Percentiles rank a stretch among this genome's conserved stretches.
phyloP scores from a whole-genome alignment of 2,329 filamentous ascomycete genomes.

The Epichloe glyceriae region DNA sequence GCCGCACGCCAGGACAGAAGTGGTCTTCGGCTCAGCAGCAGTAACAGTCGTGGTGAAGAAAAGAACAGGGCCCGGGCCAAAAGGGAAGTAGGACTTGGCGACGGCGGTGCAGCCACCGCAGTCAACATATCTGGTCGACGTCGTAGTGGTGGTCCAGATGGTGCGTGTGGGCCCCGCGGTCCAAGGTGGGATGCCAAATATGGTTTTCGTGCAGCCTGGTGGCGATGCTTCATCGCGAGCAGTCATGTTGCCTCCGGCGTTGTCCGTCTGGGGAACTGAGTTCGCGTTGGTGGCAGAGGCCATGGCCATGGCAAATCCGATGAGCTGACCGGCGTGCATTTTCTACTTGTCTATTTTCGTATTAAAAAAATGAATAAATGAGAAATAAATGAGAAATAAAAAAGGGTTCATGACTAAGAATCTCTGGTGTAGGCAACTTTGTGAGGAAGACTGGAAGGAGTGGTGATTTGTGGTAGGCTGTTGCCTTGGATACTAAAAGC shows the following conservation, averaged over 20 bases:
- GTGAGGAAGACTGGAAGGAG: too few species aligned
- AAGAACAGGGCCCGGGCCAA: constrained; percentile 12
- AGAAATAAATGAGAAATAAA: too few species aligned
- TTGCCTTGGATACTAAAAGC: too few species aligned
- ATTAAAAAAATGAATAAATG: too few species aligned
- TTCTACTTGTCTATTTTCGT: too few species aligned
- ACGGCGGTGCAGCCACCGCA: constrained; percentile 15
- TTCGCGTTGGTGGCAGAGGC: constrained; percentile 3
- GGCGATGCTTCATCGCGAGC: neutral
- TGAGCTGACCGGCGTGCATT: constrained; percentile 1
- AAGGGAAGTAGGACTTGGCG: neutral
- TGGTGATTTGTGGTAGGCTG: too few species aligned
- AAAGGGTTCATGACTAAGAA: too few species aligned
- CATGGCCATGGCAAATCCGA: constrained; percentile 2
- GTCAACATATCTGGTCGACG: constrained; percentile 11
- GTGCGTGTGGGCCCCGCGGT: constrained; percentile 13
- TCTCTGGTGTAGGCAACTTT: too few species aligned
- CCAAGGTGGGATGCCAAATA: constrained; percentile 4
- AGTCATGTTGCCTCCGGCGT: neutral
- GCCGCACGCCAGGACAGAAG: constrained; percentile 5
- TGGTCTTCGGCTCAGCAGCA: constrained; percentile 4
- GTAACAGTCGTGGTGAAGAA: constrained; percentile 13
- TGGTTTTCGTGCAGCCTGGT: constrained; percentile 7
- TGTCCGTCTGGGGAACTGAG: neutral
- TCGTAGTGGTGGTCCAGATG: constrained; percentile 14